Evolutionary conservation across 108 stramenopile genomes (phyloP), one percentile per base, ranked within the genome.

Genomic region (Nitzschia sp.): DNA sequence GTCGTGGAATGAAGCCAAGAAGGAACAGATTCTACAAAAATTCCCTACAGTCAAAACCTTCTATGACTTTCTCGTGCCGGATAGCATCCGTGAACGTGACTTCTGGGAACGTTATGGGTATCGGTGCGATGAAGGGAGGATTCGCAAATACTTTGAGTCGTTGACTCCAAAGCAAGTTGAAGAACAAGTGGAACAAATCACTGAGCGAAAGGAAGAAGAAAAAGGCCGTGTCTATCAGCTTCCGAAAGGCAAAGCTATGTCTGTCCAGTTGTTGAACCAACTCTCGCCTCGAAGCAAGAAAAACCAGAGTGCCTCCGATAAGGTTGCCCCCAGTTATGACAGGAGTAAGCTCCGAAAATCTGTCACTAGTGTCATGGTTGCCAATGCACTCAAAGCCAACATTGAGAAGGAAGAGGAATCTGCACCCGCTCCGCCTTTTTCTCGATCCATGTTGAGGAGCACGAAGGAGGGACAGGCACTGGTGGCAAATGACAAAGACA

Each of bases 71-170:
- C 22, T 63, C 8, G 62, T 63, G 19, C 62, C 62, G 0, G 62
- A 63, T 44, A 0, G 25, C 11, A 20, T 63, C 12, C 19, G 17
- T 7, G 41, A 43, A 43, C 17, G 29, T 9, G 62, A 63, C 20
- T 63, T 63, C 44, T 63, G 62, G 62, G 25, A 46, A 46, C 62
- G 62, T 9, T 63, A 63, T 29, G 14, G 17, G 14, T 63, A 21
- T n/a, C 38, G 62, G 22, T 63, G 62, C 44, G 46, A 63, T 20
- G 44, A 24, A 24, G 12, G 8, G 19, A 11, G 62, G 14, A 63
- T 63, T 15, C 19, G 21, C 10, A 48, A 43, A 26, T n/a, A 63
- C 15, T 20, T 63, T 10, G 62, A 63, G 21, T n/a, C 26, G 1
- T 19, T 58, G 19, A 25, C 57, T 22, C n/a, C 15, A 40, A n/a